These are phyloP conservation scores for Pythium diclinum DNA, from an alignment of 352 stramenopile genomes.

Conservation along the genomic window DNA sequence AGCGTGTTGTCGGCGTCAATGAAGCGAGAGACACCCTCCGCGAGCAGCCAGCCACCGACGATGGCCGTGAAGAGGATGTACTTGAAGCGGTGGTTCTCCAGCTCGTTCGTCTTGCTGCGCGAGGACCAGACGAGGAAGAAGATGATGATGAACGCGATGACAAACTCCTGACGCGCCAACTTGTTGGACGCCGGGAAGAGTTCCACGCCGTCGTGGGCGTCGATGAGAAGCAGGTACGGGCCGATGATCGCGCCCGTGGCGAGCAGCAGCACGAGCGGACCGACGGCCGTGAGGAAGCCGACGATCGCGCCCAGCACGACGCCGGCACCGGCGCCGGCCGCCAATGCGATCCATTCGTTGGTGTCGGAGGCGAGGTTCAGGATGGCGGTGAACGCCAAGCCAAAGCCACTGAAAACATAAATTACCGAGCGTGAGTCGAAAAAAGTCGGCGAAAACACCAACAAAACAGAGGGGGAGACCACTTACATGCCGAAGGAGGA, in stretches of 20 bases:
- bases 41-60: slow-evolving; percentile 71
- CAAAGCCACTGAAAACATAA: slow-evolving; percentile 53
- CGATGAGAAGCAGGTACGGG: slow-evolving; percentile 76
- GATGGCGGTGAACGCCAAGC: slow-evolving; percentile 66
- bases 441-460: not conserved
- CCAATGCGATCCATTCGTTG: slow-evolving; percentile 76
- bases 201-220: slow-evolving; percentile 60
- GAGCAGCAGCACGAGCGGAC: slow-evolving; percentile 68
- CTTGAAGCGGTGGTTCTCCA: slow-evolving; percentile 90
- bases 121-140: slow-evolving; percentile 82
- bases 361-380: slow-evolving; percentile 46
- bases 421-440: slow-evolving; percentile 1
- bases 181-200: slow-evolving; percentile 73
- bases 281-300: slow-evolving; percentile 69
- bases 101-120: slow-evolving; percentile 70
- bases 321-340: slow-evolving; percentile 55
- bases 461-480: slow-evolving; percentile 1
- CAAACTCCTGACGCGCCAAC: slow-evolving; percentile 83
- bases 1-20: slow-evolving; percentile 50
- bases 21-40: slow-evolving; percentile 73
- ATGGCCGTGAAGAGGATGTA: slow-evolving; percentile 79
- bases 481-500: slow-evolving; percentile 84
- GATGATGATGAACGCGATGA: slow-evolving; percentile 86
- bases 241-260: slow-evolving; percentile 63
- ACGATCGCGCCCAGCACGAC: slow-evolving; percentile 61